Conservation (phyloP, 345 rosid genomes). For the Lagerstroemia speciosa region DNA sequence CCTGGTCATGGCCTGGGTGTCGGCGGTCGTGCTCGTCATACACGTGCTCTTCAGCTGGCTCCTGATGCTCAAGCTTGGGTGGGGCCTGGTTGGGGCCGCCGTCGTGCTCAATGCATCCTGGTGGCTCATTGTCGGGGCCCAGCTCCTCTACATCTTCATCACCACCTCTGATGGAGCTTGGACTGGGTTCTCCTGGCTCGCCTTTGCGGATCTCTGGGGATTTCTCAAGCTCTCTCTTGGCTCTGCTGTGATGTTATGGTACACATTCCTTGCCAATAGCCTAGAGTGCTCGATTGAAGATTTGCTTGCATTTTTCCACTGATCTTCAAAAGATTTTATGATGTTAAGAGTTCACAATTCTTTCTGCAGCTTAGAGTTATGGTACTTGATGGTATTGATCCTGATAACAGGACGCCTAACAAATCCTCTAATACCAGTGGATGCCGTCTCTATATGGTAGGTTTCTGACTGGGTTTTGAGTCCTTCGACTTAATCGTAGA, state of each 20-base stretch:
- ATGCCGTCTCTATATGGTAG: constrained; percentile 89
- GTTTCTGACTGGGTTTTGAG: not conserved
- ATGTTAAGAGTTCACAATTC: not conserved
- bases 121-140: constrained; percentile 69
- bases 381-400: constrained; percentile 76
- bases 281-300: no score
- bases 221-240: constrained; percentile 84
- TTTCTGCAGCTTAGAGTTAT: constrained; percentile 75
- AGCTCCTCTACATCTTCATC: constrained; percentile 67
- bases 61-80: constrained; percentile 60
- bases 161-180: constrained; percentile 90
- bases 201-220: constrained; percentile 64
- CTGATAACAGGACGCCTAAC: constrained; percentile 74
- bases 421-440: constrained; percentile 70
- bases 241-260: constrained; percentile 93
- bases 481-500: not conserved
- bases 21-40: constrained; percentile 48
- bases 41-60: constrained; percentile 74
- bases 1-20: constrained; percentile 66
- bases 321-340: no score
- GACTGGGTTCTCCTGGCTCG: constrained; percentile 84
- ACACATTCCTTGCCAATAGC: constrained; percentile 5
- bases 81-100: constrained; percentile 87
- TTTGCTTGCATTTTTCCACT: no score
- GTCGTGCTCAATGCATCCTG: constrained; percentile 69